Evolutionary conservation across 805 yeast species (phyloP).

Genomic region (Cyberlindnera sargentensis): DNA sequence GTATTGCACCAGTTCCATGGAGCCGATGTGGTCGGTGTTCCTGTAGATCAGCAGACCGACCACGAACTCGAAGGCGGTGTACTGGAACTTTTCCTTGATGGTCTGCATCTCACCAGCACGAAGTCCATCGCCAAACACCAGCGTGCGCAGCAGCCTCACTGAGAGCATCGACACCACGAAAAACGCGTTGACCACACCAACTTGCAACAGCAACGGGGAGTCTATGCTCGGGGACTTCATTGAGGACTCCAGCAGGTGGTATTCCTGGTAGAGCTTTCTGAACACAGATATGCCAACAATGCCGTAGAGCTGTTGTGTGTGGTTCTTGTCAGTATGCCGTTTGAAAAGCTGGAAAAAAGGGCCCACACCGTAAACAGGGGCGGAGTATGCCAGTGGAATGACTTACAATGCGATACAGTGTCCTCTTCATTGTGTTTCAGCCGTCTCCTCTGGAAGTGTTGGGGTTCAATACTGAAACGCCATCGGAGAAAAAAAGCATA

Average conservation of each 20-base stretch:
- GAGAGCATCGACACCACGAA: constrained; percentile 2
- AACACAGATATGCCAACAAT: constrained; percentile 7
- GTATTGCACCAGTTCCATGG: constrained; percentile 4
- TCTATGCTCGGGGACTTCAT: background rate
- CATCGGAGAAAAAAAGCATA: too few species aligned
- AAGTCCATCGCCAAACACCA: constrained; percentile 10
- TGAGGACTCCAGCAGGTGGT: constrained; percentile 1
- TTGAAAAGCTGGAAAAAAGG: background rate
- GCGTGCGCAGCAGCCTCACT: constrained; percentile 4
- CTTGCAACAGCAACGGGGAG: constrained; percentile 6
- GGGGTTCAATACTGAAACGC: too few species aligned
- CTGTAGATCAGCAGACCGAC: constrained; percentile 12
- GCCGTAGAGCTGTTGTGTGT: background rate
- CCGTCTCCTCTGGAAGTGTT: background rate
- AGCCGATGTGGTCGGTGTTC: constrained; percentile 1
- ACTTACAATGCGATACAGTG: background rate
- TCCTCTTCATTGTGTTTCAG: background rate
- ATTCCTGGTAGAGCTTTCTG: constrained; percentile 7
- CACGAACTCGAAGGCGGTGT: constrained; percentile 13
- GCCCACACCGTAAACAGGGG: too few species aligned
- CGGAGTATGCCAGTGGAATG: background rate
- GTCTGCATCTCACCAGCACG: constrained; percentile 2
- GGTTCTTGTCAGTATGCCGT: background rate
- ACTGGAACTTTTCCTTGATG: constrained; percentile 12
- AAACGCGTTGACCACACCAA: constrained; percentile 9